Conservation (phyloP, 805 yeast species). For the Zygosaccharomyces kombuchaensis region DNA sequence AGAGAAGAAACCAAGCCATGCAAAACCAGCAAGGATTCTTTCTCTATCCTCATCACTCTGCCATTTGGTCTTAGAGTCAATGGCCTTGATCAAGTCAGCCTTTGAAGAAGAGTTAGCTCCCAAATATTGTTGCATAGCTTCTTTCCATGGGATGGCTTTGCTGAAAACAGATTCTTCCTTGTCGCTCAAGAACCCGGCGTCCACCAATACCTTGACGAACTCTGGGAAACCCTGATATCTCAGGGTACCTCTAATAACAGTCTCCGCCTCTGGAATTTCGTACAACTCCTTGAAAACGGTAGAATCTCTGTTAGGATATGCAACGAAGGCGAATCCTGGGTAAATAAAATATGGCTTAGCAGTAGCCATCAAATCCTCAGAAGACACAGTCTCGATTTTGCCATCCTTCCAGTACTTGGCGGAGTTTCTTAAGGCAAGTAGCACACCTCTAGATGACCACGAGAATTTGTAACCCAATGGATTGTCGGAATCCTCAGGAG, state of each 20-base stretch:
- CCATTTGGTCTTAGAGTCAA: slow-evolving; percentile 74
- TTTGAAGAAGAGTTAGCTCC: slow-evolving; percentile 69
- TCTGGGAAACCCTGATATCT: slow-evolving; percentile 99
- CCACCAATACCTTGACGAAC: slow-evolving; percentile 91
- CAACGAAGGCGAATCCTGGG: slow-evolving; percentile 92
- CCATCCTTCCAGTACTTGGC: slow-evolving; percentile 90
- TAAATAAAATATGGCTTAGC: slow-evolving; percentile 93
- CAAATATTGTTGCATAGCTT: slow-evolving; percentile 71
- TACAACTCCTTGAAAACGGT: slow-evolving; percentile 89
- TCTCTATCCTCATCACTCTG: slow-evolving; percentile 76
- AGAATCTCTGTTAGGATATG: slow-evolving; percentile 98
- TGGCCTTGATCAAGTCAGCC: slow-evolving; percentile 69
- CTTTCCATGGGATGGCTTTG: slow-evolving; percentile 73
- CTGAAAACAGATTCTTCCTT: slow-evolving; percentile 57
- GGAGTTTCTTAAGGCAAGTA: slow-evolving; percentile 89
- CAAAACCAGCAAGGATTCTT: slow-evolving; percentile 82
- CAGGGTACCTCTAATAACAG: slow-evolving; percentile 93
- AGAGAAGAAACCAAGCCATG: slow-evolving; percentile 92
- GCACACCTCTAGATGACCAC: slow-evolving; percentile 98
- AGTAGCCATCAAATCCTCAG: slow-evolving; percentile 90
- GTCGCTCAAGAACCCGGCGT: slow-evolving; percentile 87
- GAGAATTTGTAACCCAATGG: slow-evolving; percentile 98
- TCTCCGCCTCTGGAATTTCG: slow-evolving; percentile 94
- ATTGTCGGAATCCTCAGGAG: slow-evolving; percentile 96
- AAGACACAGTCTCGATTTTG: slow-evolving; percentile 67